Conservation (phyloP, 805 yeast genomes). For the Kazachstania africana region DNA sequence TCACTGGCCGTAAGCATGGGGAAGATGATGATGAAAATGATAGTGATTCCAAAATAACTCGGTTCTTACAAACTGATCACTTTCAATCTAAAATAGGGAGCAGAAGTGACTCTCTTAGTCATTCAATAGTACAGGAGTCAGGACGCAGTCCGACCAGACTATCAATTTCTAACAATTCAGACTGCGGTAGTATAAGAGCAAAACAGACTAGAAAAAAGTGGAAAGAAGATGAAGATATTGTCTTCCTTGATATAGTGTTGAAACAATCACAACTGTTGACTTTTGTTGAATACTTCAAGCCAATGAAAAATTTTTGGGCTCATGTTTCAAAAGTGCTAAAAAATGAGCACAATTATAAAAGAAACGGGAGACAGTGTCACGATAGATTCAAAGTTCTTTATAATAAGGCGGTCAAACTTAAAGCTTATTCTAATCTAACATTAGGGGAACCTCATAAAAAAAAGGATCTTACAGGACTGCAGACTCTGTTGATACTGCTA, state of each 20-base stretch:
- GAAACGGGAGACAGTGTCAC: slow-evolving; percentile 22
- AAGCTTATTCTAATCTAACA: slow-evolving; percentile 1
- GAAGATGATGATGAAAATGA: no score
- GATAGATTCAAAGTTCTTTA: slow-evolving; percentile 21
- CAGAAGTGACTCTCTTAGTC: no score
- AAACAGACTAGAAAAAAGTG: slow-evolving; percentile 16
- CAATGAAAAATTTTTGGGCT: slow-evolving; percentile 22
- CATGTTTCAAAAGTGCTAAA: slow-evolving; percentile 12
- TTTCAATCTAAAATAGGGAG: no score
- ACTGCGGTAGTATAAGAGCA: no score
- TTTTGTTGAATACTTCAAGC: slow-evolving; percentile 18
- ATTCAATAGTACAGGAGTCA: no score
- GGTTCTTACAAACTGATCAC: no score
- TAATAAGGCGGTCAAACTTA: slow-evolving; percentile 9
- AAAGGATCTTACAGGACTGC: slow-evolving; percentile 1
- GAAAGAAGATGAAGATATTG: slow-evolving; percentile 15
- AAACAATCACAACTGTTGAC: slow-evolving; percentile 12
- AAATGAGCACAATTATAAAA: slow-evolving; percentile 9
- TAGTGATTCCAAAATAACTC: no score
- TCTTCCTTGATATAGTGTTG: slow-evolving; percentile 11
- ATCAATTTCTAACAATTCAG: no score
- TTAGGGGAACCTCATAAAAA: neutral
- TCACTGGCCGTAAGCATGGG: no score
- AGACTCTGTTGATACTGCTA: slow-evolving; percentile 7
- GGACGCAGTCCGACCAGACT: no score